These are phyloP conservation scores for Macrolepiota fuliginosa DNA, from an alignment of 768 basidiomycete species.

Conservation along the genomic window DNA sequence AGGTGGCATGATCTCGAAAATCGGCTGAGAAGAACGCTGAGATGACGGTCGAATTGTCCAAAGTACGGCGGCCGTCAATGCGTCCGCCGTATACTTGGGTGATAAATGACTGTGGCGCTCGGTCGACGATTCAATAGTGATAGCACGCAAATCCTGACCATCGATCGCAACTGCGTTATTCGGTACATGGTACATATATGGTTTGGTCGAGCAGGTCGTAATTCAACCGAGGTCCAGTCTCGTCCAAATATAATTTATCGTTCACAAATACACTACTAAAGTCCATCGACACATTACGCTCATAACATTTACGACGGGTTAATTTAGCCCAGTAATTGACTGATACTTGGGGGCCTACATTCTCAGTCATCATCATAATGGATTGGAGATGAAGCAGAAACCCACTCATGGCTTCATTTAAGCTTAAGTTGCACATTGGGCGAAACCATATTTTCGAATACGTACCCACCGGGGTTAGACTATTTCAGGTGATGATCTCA, in stretches of 20 bases:
- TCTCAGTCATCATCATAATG: neutral
- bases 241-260: neutral
- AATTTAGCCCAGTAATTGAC: neutral
- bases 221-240: slow-evolving; percentile 7
- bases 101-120: neutral
- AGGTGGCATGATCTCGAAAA: neutral
- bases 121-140: no score
- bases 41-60: neutral
- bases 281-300: neutral
- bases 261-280: neutral
- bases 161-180: neutral
- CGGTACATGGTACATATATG: neutral
- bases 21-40: neutral
- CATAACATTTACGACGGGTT: neutral
- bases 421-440: neutral
- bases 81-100: neutral
- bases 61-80: neutral
- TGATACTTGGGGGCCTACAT: neutral
- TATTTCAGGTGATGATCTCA: neutral
- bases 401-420: neutral
- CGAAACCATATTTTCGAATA: neutral
- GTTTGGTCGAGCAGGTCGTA: neutral
- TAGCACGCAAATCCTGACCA: neutral
- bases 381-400: neutral
- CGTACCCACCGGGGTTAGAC: neutral